A percentile compares a stretch with the other conserved stretches of the same genome.
These are phyloP conservation scores for Aurifilum marmelostoma DNA, from an alignment of 2,329 filamentous ascomycete species.

Conservation along the genomic window DNA sequence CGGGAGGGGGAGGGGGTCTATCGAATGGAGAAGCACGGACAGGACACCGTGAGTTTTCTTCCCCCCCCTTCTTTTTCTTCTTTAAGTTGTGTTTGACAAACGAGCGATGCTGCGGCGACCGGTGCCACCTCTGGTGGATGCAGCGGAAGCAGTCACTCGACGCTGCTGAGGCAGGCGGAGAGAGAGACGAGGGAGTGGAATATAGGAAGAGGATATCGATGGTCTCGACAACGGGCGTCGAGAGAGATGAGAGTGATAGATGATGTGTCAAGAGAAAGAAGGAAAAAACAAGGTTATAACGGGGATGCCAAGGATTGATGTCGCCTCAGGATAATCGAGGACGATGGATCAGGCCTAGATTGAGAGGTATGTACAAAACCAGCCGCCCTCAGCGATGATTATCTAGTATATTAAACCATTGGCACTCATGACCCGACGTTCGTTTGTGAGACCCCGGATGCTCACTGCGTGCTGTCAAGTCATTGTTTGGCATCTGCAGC, in stretches of 20 bases:
- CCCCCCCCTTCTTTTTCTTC: too few relatives aligned
- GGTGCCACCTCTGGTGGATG: neutral
- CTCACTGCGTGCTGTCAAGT: neutral
- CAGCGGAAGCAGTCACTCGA: neutral
- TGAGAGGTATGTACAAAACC: neutral
- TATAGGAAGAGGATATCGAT: neutral
- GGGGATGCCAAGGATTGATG: neutral
- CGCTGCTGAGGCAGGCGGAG: constrained; percentile 4
- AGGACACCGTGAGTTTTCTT: neutral
- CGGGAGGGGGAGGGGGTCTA: too few relatives aligned
- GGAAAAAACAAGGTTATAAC: neutral
- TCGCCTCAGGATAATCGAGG: neutral
- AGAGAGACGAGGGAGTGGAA: neutral
- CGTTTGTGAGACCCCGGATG: neutral
- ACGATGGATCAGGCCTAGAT: neutral
- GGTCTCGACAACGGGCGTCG: neutral
- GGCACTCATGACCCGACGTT: neutral
- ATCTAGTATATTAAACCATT: neutral
- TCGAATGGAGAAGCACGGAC: neutral
- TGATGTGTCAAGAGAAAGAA: neutral
- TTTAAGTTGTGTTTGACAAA: neutral
- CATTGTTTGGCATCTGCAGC: neutral
- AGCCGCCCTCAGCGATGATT: neutral
- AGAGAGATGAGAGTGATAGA: neutral
- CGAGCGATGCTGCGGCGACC: neutral